phyloP scores from a whole-genome alignment of 257 asterid genomes.

The Capsicum chinense region DNA sequence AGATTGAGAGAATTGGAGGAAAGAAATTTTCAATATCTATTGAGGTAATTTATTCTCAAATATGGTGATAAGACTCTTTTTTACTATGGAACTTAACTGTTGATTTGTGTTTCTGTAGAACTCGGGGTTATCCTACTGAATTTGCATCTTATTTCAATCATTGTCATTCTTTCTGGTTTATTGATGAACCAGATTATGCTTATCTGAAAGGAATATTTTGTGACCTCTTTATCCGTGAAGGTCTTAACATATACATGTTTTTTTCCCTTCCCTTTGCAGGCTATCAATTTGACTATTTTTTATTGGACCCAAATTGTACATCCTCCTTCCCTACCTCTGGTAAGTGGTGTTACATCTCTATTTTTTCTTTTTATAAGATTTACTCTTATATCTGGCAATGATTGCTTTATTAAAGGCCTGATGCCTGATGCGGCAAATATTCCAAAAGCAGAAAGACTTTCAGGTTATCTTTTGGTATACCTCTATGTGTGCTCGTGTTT shows the following conservation, averaged over 20 bases:
- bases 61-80: conserved; percentile 26
- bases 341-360: conserved; percentile 44
- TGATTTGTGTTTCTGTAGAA: conserved; percentile 50
- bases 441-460: conserved; percentile 66
- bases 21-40: conserved; percentile 88
- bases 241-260: too few relatives aligned
- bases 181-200: too few relatives aligned
- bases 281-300: conserved; percentile 88
- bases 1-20: conserved; percentile 87
- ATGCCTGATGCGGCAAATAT: conserved; percentile 70
- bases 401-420: conserved; percentile 56
- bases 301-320: conserved; percentile 93
- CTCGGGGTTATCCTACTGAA: conserved; percentile 83
- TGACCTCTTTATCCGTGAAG: too few relatives aligned
- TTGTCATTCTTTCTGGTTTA: conserved; percentile 75
- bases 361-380: conserved; percentile 4
- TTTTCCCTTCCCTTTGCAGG: conserved; percentile 45
- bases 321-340: conserved; percentile 71
- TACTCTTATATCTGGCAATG: conserved; percentile 16
- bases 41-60: conserved; percentile 59
- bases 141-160: conserved; percentile 93
- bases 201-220: too few relatives aligned
- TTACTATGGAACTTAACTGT: conserved; percentile 17
- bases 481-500: not conserved
- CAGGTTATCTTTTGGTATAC: conserved; percentile 48